Base-by-base conservation (phyloP, 768 basidiomycete genomes). In the Tulasnella sp. region DNA sequence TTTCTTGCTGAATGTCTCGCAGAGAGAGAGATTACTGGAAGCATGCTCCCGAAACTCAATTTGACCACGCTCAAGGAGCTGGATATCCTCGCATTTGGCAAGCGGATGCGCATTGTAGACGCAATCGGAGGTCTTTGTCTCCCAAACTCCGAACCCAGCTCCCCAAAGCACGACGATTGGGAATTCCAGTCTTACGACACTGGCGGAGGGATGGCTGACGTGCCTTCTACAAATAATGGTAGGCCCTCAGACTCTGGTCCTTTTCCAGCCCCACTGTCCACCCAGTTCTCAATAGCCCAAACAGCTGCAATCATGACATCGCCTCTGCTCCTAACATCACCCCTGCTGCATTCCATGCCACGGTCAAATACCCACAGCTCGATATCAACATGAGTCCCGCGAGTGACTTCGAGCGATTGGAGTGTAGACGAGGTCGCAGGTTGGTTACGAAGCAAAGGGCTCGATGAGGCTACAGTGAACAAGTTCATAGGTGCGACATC, bases 1-100 rank as follows among this genome's bases (percentile, higher is more conserved):
- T 7, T 38, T 15, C 7, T 38, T 7, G 15, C 5, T 38, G 34
- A 38, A 38, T 21, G 34, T 38, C 42, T 34, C 15, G 44, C 68
- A 92, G 94, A 98, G 73, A 92, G 98, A 81, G 96, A 99, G 73
- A 98, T 99, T 55, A 89, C 92, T 0, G 96, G 96, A 19, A 96
- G 98, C 65, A 89, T 98, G 29, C 80, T 99, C 5, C 82, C 98
- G 57, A 93, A 96, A 66, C 85, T 98, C 61, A 92, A 97, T 63
- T 81, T 84, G 55, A 86, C 84, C 66, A 77, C 94, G 15, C 83
- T 99, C 66, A 98, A 98, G 73, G 76, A 74, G 9, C 85, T 99
- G 54, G 96, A 92, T 22, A 91, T 99, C 63, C 74, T 78, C 66
- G 92, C 92, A 2, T 96, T 94, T 65, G 96, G 96, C 11, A 96